Percentiles rank a stretch among this genome's conserved stretches.
Evolutionary conservation across 2,329 filamentous ascomycete genomes (phyloP).

Genomic region (Emergomyces orientalis): DNA sequence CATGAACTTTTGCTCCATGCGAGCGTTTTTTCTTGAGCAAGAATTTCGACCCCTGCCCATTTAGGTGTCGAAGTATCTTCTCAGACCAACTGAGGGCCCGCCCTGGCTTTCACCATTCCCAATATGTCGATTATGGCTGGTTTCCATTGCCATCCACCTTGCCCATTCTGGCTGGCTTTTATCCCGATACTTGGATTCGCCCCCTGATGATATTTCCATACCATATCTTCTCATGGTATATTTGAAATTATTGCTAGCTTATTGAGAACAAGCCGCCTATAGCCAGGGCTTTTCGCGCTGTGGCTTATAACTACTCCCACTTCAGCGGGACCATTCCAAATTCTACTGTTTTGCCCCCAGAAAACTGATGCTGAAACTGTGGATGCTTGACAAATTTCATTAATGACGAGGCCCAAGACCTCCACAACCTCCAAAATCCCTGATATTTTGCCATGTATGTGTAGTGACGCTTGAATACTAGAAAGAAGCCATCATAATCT

Average conservation of each 20-base stretch:
- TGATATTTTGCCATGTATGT: background rate
- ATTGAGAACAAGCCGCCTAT: background rate
- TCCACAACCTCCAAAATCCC: background rate
- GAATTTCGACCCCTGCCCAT: background rate
- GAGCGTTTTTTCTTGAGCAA: background rate
- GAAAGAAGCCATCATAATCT: background rate
- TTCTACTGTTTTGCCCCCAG: background rate
- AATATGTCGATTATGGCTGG: background rate
- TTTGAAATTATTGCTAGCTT: background rate
- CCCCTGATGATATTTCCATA: background rate
- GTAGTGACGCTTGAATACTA: background rate
- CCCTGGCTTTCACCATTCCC: background rate
- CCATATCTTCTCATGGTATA: background rate
- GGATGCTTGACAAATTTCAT: background rate
- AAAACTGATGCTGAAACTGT: background rate
- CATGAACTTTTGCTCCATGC: constrained; percentile 5
- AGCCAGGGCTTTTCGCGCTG: background rate
- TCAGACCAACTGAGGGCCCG: background rate
- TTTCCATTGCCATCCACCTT: background rate
- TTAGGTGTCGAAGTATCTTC: background rate
- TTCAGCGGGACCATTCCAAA: background rate
- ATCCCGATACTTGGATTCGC: background rate
- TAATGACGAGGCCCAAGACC: background rate
- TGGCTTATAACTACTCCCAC: background rate
- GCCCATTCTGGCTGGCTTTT: background rate